A percentile compares a stretch with the other conserved stretches of the same genome.
phyloP scores from a whole-genome alignment of 345 rosid genomes.

The Hibiscus syriacus region DNA sequence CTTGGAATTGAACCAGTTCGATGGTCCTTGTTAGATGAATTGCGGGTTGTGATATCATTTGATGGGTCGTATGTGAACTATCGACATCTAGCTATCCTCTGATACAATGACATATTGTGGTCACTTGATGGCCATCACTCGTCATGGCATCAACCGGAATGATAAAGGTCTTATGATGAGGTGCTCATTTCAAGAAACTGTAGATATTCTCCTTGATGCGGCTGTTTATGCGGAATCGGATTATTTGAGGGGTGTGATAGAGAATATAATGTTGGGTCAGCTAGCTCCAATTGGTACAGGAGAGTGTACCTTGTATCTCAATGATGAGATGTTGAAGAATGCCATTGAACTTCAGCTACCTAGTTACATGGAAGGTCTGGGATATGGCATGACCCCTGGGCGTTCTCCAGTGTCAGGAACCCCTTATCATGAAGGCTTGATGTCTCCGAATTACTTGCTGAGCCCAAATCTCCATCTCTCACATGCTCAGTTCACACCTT shows the following conservation, averaged over 20 bases:
- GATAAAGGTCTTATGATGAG: constrained; percentile 99
- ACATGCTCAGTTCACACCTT: constrained; percentile 89
- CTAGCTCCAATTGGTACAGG: constrained; percentile 97
- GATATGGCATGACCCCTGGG: constrained; percentile 85
- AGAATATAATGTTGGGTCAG: constrained; percentile 94
- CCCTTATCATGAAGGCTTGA: constrained; percentile 91
- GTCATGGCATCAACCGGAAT: constrained; percentile 91
- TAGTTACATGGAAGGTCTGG: constrained; percentile 86
- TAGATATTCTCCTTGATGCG: constrained; percentile 94
- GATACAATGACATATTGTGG: constrained; percentile 99
- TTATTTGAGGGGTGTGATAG: constrained; percentile 79
- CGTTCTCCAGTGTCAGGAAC: constrained; percentile 84
- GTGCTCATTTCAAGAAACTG: constrained; percentile 97
- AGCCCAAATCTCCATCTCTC: constrained; percentile 80
- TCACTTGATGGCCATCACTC: constrained; percentile 96
- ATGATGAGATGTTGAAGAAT: constrained; percentile 93
- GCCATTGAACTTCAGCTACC: constrained; percentile 97
- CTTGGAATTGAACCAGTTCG: constrained; percentile 97
- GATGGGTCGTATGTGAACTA: constrained; percentile 98
- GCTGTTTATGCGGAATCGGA: constrained; percentile 93
- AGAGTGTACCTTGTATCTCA: constrained; percentile 76
- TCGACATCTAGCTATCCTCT: constrained; percentile 83
- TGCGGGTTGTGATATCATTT: constrained; percentile 90
- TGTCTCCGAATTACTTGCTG: constrained; percentile 84
- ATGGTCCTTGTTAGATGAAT: constrained; percentile 79